Conservation (phyloP, 2,329 filamentous ascomycete species). For the Fusarium annulatum region DNA sequence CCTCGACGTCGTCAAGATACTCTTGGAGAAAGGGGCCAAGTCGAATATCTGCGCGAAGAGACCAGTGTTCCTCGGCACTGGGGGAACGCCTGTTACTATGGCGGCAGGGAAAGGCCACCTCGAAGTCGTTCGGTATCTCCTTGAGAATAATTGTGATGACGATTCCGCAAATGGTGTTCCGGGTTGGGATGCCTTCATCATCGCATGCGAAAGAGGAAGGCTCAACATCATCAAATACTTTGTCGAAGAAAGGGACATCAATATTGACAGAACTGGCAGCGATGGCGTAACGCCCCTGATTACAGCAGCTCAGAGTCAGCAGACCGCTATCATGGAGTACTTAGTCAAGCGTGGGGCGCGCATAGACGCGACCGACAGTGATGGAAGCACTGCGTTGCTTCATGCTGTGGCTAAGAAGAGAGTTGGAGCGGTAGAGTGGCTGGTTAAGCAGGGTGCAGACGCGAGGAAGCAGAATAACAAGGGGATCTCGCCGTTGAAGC, state of each 20-base stretch:
- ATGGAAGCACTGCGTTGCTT: neutral
- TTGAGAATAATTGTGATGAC: rapidly evolving
- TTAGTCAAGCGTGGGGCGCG: neutral
- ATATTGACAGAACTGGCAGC: rapidly evolving
- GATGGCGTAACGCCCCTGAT: neutral
- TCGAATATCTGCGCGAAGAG: neutral
- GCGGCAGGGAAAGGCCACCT: neutral
- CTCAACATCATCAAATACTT: neutral
- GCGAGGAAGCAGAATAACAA: neutral
- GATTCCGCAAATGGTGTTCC: neutral
- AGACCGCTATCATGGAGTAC: neutral
- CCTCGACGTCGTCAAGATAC: neutral
- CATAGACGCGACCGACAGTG: neutral
- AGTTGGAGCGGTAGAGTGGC: neutral
- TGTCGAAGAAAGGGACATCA: neutral
- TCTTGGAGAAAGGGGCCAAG: rapidly evolving
- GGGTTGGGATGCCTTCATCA: neutral
- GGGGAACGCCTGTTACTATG: neutral
- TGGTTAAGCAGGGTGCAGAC: neutral
- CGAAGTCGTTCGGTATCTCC: neutral
- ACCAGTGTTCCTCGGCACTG: neutral
- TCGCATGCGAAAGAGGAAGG: neutral
- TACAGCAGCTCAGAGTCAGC: neutral
- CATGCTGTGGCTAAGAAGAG: neutral
- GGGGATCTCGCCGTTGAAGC: neutral